A percentile compares a stretch with the other conserved stretches of the same genome.
phyloP scores from a whole-genome alignment of 441 rosid species.

The Pelargonium citronellum region DNA sequence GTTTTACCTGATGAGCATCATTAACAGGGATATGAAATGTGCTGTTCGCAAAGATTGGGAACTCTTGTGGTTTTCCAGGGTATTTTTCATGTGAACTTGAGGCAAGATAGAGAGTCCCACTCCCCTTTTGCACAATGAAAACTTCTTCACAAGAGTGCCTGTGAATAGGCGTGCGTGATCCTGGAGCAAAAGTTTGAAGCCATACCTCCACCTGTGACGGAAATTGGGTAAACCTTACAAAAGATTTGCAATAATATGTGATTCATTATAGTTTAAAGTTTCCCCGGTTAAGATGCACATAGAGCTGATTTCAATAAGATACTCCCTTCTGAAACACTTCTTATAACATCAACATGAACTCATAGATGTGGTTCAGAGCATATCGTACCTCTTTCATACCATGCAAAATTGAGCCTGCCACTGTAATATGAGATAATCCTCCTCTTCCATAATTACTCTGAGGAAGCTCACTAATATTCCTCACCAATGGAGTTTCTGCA shows the following conservation, averaged over 20 bases:
- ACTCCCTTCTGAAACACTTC: too few relatives aligned
- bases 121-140: constrained; percentile 70
- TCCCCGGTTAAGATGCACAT: too few relatives aligned
- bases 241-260: too few relatives aligned
- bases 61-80: constrained; percentile 76
- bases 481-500: constrained; percentile 57
- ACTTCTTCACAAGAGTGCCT: constrained; percentile 94
- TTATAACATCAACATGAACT: too few relatives aligned
- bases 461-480: constrained; percentile 67
- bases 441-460: constrained; percentile 65
- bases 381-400: constrained; percentile 72
- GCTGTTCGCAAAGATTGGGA: constrained; percentile 58
- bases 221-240: not conserved
- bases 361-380: not conserved
- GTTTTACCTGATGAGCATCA: constrained; percentile 81
- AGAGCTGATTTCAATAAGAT: too few relatives aligned
- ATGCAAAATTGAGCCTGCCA: constrained; percentile 61
- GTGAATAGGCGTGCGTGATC: constrained; percentile 73
- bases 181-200: constrained; percentile 91
- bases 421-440: constrained; percentile 76
- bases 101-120: constrained; percentile 68
- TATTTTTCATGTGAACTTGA: constrained; percentile 50
- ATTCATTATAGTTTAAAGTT: too few relatives aligned
- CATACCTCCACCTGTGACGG: constrained; percentile 67
- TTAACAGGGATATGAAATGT: constrained; percentile 76